Conservation (phyloP, 2,329 filamentous ascomycete species). For the Parastagonospora nodorum region DNA sequence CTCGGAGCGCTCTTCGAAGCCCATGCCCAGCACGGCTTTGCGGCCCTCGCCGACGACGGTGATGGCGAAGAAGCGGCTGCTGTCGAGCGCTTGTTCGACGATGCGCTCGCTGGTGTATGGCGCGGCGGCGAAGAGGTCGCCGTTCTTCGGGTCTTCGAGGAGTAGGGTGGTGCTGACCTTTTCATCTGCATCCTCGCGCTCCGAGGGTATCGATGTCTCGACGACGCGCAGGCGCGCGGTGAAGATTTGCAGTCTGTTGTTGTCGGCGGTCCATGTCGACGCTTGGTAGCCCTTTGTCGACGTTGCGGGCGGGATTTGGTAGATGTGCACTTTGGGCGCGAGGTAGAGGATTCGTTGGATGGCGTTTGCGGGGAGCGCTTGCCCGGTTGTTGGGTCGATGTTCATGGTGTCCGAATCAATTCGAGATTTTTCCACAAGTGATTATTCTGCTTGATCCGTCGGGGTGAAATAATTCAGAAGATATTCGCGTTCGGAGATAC, state of each 20-base stretch:
- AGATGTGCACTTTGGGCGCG: slow-evolving; percentile 76
- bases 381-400: slow-evolving; percentile 73
- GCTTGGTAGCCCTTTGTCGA: slow-evolving; percentile 81
- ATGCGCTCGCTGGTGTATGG: slow-evolving; percentile 70
- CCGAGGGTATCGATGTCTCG: slow-evolving; percentile 67
- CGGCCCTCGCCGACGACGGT: slow-evolving; percentile 76
- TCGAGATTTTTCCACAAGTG: no score
- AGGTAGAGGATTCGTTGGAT: slow-evolving; percentile 87
- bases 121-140: slow-evolving; percentile 80
- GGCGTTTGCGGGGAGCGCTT: slow-evolving; percentile 70
- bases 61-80: slow-evolving; percentile 82
- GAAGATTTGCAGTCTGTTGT: slow-evolving; percentile 76
- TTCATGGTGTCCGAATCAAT: slow-evolving; percentile 55
- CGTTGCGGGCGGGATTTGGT: slow-evolving; percentile 80
- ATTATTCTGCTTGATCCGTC: not conserved
- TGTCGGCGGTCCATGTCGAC: slow-evolving; percentile 72
- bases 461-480: not conserved
- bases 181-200: slow-evolving; percentile 51
- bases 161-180: slow-evolving; percentile 74
- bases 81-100: slow-evolving; percentile 80
- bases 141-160: slow-evolving; percentile 74
- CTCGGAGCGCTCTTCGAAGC: slow-evolving; percentile 84
- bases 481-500: not conserved
- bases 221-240: slow-evolving; percentile 79
- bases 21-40: slow-evolving; percentile 81